These are phyloP conservation scores for Daldinia vernicosa DNA, from an alignment of 495 filamentous ascomycete genomes.

Conservation along the genomic window DNA sequence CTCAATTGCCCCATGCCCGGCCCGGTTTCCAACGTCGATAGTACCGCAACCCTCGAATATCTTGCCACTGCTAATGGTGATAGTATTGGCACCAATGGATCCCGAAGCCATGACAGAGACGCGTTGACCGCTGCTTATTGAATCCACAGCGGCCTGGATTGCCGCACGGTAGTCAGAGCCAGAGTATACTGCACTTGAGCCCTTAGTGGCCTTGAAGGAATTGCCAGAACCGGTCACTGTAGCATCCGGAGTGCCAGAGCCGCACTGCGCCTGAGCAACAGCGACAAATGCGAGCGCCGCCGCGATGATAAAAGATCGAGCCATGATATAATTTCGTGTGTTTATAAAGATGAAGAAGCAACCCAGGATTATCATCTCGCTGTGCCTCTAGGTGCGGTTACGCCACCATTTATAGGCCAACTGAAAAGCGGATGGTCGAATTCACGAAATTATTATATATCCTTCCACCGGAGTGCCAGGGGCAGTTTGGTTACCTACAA, in stretches of 20 bases:
- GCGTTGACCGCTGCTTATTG: constrained; percentile 61
- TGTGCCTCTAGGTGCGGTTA: background rate
- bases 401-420: constrained; percentile 1
- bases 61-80: constrained; percentile 55
- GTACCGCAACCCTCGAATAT: constrained; percentile 60
- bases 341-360: background rate
- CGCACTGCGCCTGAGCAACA: constrained; percentile 49
- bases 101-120: constrained; percentile 69
- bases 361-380: background rate
- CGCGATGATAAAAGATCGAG: constrained; percentile 30
- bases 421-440: background rate
- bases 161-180: constrained; percentile 57
- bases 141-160: constrained; percentile 56
- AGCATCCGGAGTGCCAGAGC: constrained; percentile 51
- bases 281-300: constrained; percentile 45
- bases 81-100: constrained; percentile 64
- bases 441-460: background rate
- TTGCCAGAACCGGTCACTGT: constrained; percentile 51
- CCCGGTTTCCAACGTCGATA: constrained; percentile 53
- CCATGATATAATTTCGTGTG: constrained; percentile 9
- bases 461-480: constrained; percentile 4
- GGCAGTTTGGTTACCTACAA: constrained; percentile 9
- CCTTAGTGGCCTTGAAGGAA: constrained; percentile 49
- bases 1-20: constrained; percentile 57
- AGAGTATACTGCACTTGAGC: constrained; percentile 47